phyloP scores from a whole-genome alignment of 768 basidiomycete species.

The Tulasnella calospora region DNA sequence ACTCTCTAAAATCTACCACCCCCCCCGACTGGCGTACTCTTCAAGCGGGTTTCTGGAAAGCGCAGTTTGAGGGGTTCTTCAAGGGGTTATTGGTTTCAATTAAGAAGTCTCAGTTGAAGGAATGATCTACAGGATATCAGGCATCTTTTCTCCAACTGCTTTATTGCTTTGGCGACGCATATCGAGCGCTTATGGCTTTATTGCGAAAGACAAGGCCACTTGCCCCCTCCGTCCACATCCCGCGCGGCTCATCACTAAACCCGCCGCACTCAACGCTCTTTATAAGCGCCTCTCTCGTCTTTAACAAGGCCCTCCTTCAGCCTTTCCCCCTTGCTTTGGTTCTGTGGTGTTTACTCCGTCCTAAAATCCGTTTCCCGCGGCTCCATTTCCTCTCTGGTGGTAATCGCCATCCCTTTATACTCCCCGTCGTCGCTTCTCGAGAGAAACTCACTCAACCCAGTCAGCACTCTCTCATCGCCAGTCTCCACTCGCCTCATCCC shows the following conservation, averaged over 20 bases:
- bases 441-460: neutral
- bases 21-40: neutral
- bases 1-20: neutral
- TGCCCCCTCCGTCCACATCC: slow-evolving; percentile 4
- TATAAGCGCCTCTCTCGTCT: neutral
- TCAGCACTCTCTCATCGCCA: neutral
- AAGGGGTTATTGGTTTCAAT: neutral
- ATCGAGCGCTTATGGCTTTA: neutral
- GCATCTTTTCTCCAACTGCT: neutral
- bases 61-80: neutral
- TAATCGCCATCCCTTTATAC: slow-evolving; percentile 10
- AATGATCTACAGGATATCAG: neutral
- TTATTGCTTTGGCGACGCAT: neutral
- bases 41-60: neutral
- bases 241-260: neutral
- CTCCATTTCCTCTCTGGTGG: slow-evolving; percentile 9
- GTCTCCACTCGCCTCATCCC: neutral
- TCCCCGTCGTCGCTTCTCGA: slow-evolving; percentile 3
- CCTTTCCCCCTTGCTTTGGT: neutral
- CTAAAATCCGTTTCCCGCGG: slow-evolving; percentile 4
- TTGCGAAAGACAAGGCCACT: neutral
- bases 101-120: neutral
- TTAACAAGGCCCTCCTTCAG: neutral
- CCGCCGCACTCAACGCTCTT: neutral
- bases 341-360: neutral